Conservation (phyloP, 148 eudicot species). For the Pharnaceum exiguum region DNA sequence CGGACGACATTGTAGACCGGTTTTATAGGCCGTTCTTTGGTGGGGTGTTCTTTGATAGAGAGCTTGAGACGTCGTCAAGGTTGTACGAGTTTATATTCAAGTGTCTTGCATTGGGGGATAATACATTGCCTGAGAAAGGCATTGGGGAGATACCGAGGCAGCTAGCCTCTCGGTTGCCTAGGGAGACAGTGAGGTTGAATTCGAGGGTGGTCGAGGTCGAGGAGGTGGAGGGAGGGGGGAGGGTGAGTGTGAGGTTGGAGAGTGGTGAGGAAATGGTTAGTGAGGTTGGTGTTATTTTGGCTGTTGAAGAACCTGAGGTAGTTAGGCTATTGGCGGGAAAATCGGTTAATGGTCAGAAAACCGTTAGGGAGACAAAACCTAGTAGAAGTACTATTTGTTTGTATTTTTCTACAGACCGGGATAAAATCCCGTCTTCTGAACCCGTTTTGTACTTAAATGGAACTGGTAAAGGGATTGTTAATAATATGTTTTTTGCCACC, state of each 20-base stretch:
- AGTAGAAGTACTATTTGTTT: slow-evolving; percentile 75
- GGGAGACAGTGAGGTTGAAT: slow-evolving; percentile 44
- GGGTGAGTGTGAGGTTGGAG: slow-evolving; percentile 30
- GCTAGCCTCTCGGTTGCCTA: slow-evolving; percentile 67
- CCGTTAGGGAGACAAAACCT: slow-evolving; percentile 26
- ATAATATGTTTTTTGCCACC: slow-evolving; percentile 91
- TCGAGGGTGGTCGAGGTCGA: slow-evolving; percentile 38
- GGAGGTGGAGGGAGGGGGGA: slow-evolving; percentile 4
- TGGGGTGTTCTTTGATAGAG: slow-evolving; percentile 80
- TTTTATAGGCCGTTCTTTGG: slow-evolving; percentile 93
- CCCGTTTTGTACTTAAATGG: slow-evolving; percentile 80
- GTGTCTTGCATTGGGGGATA: slow-evolving; percentile 82
- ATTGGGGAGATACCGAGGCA: slow-evolving; percentile 82
- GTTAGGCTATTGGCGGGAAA: slow-evolving; percentile 60
- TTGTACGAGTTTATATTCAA: slow-evolving; percentile 80
- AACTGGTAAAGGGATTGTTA: slow-evolving; percentile 82
- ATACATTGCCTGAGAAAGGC: slow-evolving; percentile 72
- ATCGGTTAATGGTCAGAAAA: background rate
- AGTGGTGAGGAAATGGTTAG: slow-evolving; percentile 53
- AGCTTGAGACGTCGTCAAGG: slow-evolving; percentile 80
- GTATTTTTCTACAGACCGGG: slow-evolving; percentile 51
- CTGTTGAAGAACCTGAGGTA: slow-evolving; percentile 79
- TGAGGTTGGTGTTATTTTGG: slow-evolving; percentile 68
- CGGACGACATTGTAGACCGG: slow-evolving; percentile 51
- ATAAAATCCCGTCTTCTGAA: slow-evolving; percentile 45